Evolutionary conservation across 2,329 filamentous ascomycete species (phyloP), one percentile per base, ranked within the genome.

Genomic region (Ambrosiella cleistominuta): DNA sequence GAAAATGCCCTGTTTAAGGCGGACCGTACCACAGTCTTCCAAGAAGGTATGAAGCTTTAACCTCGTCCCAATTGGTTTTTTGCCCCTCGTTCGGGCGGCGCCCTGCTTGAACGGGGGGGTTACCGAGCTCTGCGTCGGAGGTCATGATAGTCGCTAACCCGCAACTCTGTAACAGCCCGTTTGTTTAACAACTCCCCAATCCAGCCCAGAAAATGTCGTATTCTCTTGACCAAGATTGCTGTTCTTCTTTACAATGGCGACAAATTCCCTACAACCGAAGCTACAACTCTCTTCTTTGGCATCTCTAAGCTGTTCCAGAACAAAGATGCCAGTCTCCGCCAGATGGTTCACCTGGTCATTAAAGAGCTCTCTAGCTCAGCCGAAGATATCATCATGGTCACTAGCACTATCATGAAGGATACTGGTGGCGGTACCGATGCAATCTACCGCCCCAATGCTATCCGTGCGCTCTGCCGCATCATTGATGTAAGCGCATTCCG

Each of bases 271-370:
- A 91, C 86, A 61, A 94, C 95, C 69, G 93, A 98, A 80, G 93
- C 93, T 65, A 97, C 93, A 38, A 91, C 88, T 53, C 85, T 98
- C 64, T 98, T 98, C 81, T 97, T 97, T 70, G 90, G 91, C 66
- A 97, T 95, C 71, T 97, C 91, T 62, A 97, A 97, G 79, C 81
- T 97, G 61, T 98, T 98, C 79, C 91, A 97, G 77, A 97, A 97
- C 74, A 97, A 96, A 73, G 93, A 98, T 84, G 86, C 90, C 66
- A 91, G 88, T 66, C 78, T 98, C 69, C 88, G 93, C 67, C 93
- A 98, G 77, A 96, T 97, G 90, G 91, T 98, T 56, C 95, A 97
- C 74, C 79, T 97, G 64, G 84, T 96, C 69, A 88, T 97, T 75
- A 98, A 97, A 81, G 93, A 98, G 79, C 78, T 98, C 67, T 88